Percentiles rank a stretch among this genome's conserved stretches.
Conservation (phyloP, 768 basidiomycete species). For the Mrakia gelida region DNA sequence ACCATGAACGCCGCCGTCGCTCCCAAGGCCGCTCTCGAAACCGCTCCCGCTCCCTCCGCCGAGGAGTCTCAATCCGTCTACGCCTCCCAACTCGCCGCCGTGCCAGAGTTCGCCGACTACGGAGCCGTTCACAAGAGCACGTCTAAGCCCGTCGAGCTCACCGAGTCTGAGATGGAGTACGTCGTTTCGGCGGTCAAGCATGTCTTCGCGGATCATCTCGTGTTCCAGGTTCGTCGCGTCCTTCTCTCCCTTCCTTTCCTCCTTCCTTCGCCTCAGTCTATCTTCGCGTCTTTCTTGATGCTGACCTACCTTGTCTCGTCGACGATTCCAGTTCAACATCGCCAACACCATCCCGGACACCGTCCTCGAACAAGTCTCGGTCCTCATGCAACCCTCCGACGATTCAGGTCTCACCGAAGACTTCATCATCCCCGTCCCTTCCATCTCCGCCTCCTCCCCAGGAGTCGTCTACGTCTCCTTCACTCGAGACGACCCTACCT, state of each 20-base stretch:
- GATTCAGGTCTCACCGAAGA: conserved; percentile 76
- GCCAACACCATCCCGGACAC: conserved; percentile 95
- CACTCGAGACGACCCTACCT: conserved; percentile 69
- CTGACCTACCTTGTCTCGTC: not conserved
- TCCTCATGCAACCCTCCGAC: conserved; percentile 79
- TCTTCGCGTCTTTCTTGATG: not conserved
- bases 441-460: conserved; percentile 69
- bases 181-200: conserved; percentile 96
- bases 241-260: not conserved
- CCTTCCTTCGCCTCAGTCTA: not conserved
- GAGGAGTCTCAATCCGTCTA: conserved; percentile 87
- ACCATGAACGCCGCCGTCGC: conserved; percentile 65
- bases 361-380: conserved; percentile 86
- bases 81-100: conserved; percentile 73
- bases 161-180: conserved; percentile 96
- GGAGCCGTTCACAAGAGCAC: conserved; percentile 85
- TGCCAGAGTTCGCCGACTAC: conserved; percentile 79
- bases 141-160: conserved; percentile 70
- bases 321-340: conserved; percentile 80
- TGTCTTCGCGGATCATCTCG: conserved; percentile 87
- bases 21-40: conserved; percentile 57
- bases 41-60: conserved; percentile 61
- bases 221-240: conserved; percentile 74
- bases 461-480: conserved; percentile 89
- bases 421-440: conserved; percentile 81